Base-by-base conservation (phyloP, 352 stramenopile species). In the Phytophthora fragariaefolia region DNA sequence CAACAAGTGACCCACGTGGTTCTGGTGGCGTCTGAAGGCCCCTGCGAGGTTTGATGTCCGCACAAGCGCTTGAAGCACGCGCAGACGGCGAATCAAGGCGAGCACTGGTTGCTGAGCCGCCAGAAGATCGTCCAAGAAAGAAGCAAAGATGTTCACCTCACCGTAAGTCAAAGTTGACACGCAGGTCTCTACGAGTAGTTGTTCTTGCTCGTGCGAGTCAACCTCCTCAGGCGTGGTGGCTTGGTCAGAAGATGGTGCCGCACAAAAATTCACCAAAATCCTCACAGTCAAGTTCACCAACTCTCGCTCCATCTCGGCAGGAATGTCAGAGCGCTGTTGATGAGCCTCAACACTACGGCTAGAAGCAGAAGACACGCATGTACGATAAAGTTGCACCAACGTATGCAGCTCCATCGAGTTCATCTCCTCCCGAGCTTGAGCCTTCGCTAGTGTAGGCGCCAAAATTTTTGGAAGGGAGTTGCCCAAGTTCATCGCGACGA, bases 401-500 rank as follows among this genome's bases (percentile, higher is more conserved):
- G 85, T 89, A 60, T 93, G 82, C 26, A 90, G 26, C 36, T 90
- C 79, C 15, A 80, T 68, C 8, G 43, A 42, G 54, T 73, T 71
- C 71, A 87, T 76, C 0, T 57, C 66, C 2, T 80, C 69, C 20
- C 78, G 48, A 22, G 57, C 60, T 18, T 73, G 65, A 27, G 73
- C 70, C 46, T 94, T 81, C 7, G 75, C 65, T n/a, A 94, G 71
- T 6, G 83, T 78, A 18, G 87, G 82, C 13, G 74, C 71, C 28
- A 95, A 51, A 65, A 95, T 92, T 58, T 87, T 89, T 2, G 82
- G 67, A 7, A 95, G 73, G 23, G 76, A 89, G 24, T 72, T 73
- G 22, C 85, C 87, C 36, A 95, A 63, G 24, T 89, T 85, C 83
- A 95, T 89, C 18, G 74, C 64, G 27, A 73, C 51, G 52, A 95